Evolutionary conservation across 2,329 filamentous ascomycete species (phyloP).

Genomic region (Lecanoromycetidae sp.): DNA sequence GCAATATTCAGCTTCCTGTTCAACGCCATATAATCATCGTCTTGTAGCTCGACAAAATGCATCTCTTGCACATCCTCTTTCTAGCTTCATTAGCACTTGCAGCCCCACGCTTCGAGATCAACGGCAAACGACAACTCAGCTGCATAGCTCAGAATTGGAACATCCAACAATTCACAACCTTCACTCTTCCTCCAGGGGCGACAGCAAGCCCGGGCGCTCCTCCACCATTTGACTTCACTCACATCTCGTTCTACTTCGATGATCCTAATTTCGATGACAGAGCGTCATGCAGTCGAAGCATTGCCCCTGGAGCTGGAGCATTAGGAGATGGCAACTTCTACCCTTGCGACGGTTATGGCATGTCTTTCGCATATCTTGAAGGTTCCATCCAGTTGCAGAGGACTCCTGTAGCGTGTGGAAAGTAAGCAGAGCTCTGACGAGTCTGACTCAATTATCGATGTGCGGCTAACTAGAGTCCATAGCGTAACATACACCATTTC

Average conservation of each 20-base stretch:
- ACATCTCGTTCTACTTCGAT: neutral
- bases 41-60: neutral
- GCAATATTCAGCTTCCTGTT: neutral
- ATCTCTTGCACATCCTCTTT: conserved; percentile 3
- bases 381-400: neutral
- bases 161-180: conserved; percentile 2
- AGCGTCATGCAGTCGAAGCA: neutral
- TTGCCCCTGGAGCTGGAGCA: neutral
- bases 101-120: neutral
- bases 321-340: neutral
- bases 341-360: neutral
- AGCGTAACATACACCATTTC: conserved; percentile 5
- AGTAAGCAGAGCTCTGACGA: neutral
- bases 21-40: neutral
- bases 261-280: neutral
- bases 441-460: neutral
- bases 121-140: neutral
- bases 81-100: conserved; percentile 5
- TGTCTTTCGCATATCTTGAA: conserved; percentile 1
- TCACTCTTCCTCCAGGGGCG: neutral
- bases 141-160: conserved; percentile 1
- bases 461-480: neutral
- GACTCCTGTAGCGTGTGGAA: neutral
- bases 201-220: neutral
- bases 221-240: neutral